These are phyloP conservation scores for Fusarium buharicum DNA, from an alignment of 2,329 filamentous ascomycete genomes.

Conservation along the genomic window DNA sequence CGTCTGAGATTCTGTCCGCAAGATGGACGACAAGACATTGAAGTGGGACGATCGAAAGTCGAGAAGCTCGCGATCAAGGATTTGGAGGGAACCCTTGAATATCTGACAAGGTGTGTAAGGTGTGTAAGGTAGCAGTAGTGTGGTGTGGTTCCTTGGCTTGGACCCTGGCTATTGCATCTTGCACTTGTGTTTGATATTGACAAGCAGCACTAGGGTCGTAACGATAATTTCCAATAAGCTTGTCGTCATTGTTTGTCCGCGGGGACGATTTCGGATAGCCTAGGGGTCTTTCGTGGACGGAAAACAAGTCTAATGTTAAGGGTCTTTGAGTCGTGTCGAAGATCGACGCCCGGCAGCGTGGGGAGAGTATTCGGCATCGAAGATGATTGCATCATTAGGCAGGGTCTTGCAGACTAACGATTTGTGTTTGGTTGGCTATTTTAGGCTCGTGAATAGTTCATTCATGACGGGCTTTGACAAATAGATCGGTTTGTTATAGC, in stretches of 20 bases:
- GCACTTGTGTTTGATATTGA: conserved; percentile 6
- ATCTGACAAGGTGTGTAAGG: conserved; percentile 7
- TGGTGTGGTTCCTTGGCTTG: not conserved
- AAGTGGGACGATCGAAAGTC: conserved; percentile 21
- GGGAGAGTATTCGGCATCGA: conserved; percentile 23
- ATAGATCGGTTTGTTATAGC: not conserved
- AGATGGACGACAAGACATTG: not conserved
- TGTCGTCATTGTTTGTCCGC: conserved; percentile 26
- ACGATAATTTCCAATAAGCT: conserved; percentile 2
- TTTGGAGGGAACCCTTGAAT: conserved; percentile 18
- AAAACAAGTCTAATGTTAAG: conserved; percentile 23
- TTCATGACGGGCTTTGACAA: not conserved
- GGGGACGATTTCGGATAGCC: not conserved
- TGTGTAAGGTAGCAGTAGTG: no score
- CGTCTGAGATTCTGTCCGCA: not conserved
- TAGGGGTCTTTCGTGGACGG: not conserved
- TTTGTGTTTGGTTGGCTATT: not conserved
- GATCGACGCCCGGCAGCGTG: conserved; percentile 35
- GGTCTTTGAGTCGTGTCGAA: conserved; percentile 15
- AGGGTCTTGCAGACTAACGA: not conserved
- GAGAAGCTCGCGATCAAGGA: conserved; percentile 19
- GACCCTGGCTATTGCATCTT: not conserved
- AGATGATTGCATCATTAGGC: conserved; percentile 24
- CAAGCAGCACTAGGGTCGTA: not conserved
- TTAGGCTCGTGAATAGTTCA: not conserved